Base-by-base conservation (phyloP, 129 eudicot species). In the Pulicaria dysenterica region DNA sequence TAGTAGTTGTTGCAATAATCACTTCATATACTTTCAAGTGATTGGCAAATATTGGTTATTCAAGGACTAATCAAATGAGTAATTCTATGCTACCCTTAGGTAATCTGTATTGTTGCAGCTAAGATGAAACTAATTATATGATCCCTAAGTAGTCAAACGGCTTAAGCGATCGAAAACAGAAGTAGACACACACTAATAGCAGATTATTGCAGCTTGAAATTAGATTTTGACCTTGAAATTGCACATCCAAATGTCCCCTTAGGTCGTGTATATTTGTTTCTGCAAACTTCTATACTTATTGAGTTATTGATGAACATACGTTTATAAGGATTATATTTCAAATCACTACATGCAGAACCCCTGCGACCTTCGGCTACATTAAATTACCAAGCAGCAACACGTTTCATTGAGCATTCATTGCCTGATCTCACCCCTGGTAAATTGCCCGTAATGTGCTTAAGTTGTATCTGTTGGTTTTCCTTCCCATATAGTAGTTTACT, bases 381-480 rank as follows among this genome's bases (percentile, higher is more conserved):
- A 59, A 94, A 94, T 81, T 73, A 83, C 50, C 91, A 75, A 54
- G 99, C 93, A 56, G 99, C 99, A 58, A 81, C 97, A 24, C 96
- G 99, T 43, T 89, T 94, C 75, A 90, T 94, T 15, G 95, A 86
- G 80, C 99, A 94, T 79, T 94, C 97, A 2, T 85, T 94, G 70
- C 97, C 97, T 41, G 91, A 94, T 66, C 96, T 94, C 74, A 85
- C 89, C 34, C 51, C 81, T 59, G 98, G 98, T 93, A 76, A 67
- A 80, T 64, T 40, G n/a, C 41, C 74, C 8, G 34, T 73, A 36
- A 1, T n/a, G 6, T 67, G 47, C 44, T 69, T 51, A 13, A 69
- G 39, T 9, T 17, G 7, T 13, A 64, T 37, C 19, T 8, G 38
- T 12, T 16, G 9, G n/a, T 38, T 47, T 39, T 11, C 5, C 68